Base-by-base conservation (phyloP, 106 monocot species). In the Acorus gramineus region DNA sequence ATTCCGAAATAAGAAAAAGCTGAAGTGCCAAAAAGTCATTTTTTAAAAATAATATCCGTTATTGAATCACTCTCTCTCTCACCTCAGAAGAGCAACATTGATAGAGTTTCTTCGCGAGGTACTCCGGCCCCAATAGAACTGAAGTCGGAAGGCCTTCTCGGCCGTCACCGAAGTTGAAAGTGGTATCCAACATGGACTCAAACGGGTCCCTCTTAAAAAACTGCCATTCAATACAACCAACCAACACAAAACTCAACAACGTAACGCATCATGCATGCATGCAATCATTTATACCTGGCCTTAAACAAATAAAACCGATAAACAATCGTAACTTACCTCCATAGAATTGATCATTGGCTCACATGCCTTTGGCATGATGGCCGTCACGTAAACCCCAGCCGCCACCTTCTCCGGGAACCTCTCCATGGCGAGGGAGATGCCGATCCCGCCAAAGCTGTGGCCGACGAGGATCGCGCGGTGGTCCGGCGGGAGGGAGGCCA, bases 371-470 rank as follows among this genome's bases (percentile, higher is more conserved):
- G 28, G 84, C 71, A 84, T 62, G 50, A 73, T 44, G 1, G 80
- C 77, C 2, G 76, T 14, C 8, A 75, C 74, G 45, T 80, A 80
- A 46, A 84, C 77, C 1, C 67, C 73, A 5, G 11, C 70, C 8
- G 73, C 55, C 11, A 84, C 59, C 66, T 77, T 84, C 42, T 80
- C 56, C 2, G 77, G 84, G 65, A 74, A 80, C 57, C 14, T 61
- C 48, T 84, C 77, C 70, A 74, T 74, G 46, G 80, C 84, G 1
- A 73, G 55, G 9, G 80, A 59, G 44, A 71, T 57, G 47, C 65
- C 55, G 6, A 77, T 9, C 6, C 84, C 80, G 46, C 78, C 84
- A 52, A 76, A 74, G 76, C 84, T 84, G 49, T 84, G 79, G 7
- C 80, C 84, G 4, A 84, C 84, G 7, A 84, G 62, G 14, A 84